A percentile compares a stretch with the other conserved stretches of the same genome.
Conservation (phyloP, 306 rosid species). For the Glycyrrhiza uralensis region DNA sequence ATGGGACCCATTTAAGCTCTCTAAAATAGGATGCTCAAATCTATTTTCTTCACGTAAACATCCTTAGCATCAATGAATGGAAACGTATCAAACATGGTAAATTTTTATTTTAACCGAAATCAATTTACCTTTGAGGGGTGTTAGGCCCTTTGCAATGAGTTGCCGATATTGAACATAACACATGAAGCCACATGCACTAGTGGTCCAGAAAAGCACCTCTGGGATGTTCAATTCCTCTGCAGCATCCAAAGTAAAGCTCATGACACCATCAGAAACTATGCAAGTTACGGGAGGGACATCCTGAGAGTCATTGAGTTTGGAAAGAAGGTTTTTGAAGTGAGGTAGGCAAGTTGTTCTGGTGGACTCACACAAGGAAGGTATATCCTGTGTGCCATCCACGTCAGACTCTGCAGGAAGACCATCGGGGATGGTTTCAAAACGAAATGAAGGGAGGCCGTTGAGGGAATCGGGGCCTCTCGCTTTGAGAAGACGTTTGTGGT, state of each 20-base stretch:
- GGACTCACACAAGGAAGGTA: conserved; percentile 37
- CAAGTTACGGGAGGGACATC: conserved; percentile 44
- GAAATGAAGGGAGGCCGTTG: conserved; percentile 29
- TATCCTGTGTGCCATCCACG: conserved; percentile 43
- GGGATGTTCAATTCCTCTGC: conserved; percentile 46
- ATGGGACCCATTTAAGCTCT: too few relatives aligned
- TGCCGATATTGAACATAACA: conserved; percentile 27
- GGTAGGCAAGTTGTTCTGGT: conserved; percentile 25
- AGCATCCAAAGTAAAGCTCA: conserved; percentile 47
- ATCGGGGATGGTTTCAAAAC: conserved; percentile 40
- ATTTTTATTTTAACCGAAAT: too few relatives aligned
- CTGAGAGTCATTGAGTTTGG: conserved; percentile 20
- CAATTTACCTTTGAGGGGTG: conserved; percentile 54
- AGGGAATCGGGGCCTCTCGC: conserved; percentile 29
- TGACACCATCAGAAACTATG: conserved; percentile 41
- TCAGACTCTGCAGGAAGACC: conserved; percentile 57
- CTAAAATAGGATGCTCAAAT: too few relatives aligned
- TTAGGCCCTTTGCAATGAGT: conserved; percentile 27
- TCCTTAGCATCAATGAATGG: too few relatives aligned
- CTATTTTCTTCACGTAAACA: too few relatives aligned
- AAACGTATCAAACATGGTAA: too few relatives aligned
- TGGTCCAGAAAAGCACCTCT: conserved; percentile 43
- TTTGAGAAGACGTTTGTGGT: conserved; percentile 43
- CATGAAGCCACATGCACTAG: conserved; percentile 53
- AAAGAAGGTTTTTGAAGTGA: conserved; percentile 42